Evolutionary conservation across 768 basidiomycete species (phyloP).

Genomic region (Steccherinum ochraceum): DNA sequence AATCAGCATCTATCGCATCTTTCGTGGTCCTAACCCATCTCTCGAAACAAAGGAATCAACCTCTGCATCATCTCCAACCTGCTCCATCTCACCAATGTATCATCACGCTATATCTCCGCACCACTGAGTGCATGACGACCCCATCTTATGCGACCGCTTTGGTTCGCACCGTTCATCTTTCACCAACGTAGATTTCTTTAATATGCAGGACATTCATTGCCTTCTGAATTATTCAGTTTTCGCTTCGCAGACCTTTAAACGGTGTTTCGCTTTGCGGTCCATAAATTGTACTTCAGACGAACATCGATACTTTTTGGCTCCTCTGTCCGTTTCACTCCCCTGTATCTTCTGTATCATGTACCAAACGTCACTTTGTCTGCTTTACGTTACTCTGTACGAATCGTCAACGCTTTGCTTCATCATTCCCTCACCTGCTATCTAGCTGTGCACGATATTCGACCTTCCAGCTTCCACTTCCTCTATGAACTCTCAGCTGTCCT

Average conservation of each 20-base stretch:
- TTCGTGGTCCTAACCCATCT: neutral
- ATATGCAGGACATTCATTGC: neutral
- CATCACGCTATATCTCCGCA: neutral
- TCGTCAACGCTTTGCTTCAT: slow-evolving; percentile 2
- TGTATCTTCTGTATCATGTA: slow-evolving; percentile 4
- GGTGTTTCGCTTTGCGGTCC: slow-evolving; percentile 16
- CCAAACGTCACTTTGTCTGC: slow-evolving; percentile 7
- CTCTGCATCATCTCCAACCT: neutral
- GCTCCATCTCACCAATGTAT: neutral
- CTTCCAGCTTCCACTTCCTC: no score
- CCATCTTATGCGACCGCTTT: neutral
- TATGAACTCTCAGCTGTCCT: no score
- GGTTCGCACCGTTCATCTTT: neutral
- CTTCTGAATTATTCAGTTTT: slow-evolving; percentile 1
- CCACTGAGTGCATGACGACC: neutral
- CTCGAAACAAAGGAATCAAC: neutral
- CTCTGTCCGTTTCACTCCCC: neutral
- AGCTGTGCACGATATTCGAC: no score
- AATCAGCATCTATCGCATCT: slow-evolving; percentile 2
- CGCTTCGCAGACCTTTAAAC: slow-evolving; percentile 15
- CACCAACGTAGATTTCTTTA: neutral
- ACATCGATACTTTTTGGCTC: neutral
- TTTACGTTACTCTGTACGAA: neutral
- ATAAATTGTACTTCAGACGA: neutral
- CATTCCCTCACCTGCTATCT: slow-evolving; percentile 8